Conservation (phyloP, 2,329 filamentous ascomycete species). For the Colletotrichum liaoningense region DNA sequence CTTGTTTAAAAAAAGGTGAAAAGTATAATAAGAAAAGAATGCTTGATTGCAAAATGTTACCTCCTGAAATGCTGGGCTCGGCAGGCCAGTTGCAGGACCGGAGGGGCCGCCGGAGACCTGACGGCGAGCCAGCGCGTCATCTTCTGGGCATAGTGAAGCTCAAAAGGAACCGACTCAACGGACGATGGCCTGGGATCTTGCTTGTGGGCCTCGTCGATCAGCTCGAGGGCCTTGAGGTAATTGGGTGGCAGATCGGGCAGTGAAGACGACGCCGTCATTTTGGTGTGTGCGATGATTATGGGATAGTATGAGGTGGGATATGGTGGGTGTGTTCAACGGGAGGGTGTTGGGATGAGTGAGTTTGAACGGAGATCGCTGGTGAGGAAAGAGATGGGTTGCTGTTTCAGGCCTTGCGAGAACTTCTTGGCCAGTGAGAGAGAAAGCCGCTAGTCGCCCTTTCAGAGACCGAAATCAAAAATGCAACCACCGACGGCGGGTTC, state of each 20-base stretch:
- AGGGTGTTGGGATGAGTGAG: neutral
- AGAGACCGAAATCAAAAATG: too few species aligned
- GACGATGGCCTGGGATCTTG: slow-evolving; percentile 51
- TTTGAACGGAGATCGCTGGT: neutral
- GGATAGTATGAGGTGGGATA: neutral
- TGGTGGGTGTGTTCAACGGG: neutral
- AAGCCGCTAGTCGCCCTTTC: neutral
- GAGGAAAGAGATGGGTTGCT: neutral
- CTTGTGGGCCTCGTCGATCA: slow-evolving; percentile 76
- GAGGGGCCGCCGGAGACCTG: slow-evolving; percentile 71
- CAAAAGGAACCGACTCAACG: slow-evolving; percentile 71
- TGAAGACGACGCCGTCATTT: slow-evolving; percentile 12
- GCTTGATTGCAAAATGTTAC: slow-evolving; percentile 41
- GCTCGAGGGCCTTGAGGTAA: slow-evolving; percentile 66
- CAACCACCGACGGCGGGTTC: too few species aligned
- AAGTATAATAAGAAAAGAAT: slow-evolving; percentile 9
- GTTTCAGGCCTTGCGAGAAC: slow-evolving; percentile 3
- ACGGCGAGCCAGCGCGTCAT: slow-evolving; percentile 80
- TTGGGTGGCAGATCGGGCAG: slow-evolving; percentile 49
- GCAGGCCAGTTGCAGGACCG: slow-evolving; percentile 78
- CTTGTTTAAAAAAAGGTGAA: neutral
- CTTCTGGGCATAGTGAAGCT: slow-evolving; percentile 84
- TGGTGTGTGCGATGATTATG: neutral
- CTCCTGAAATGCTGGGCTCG: slow-evolving; percentile 87
- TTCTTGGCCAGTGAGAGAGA: neutral